Base-by-base conservation (phyloP, 176 grass and related monocot species). In the Phragmites australis region DNA sequence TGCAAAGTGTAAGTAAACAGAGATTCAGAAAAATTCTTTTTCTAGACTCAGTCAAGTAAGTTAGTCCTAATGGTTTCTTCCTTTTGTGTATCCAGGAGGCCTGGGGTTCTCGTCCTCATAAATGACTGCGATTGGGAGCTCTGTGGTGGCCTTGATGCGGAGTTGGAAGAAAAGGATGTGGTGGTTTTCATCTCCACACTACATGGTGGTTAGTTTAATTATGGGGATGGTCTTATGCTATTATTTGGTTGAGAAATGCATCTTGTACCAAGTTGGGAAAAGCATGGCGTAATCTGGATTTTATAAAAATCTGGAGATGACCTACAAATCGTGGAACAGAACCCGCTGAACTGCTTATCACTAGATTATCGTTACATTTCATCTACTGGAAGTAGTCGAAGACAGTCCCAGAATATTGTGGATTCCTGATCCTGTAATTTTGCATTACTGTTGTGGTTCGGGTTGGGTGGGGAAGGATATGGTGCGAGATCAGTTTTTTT, bases 51-150 rank as follows among this genome's bases (percentile, higher is more conserved):
- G 52, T 65, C 64, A 70, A 6, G 9, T 77, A 19, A 37, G n/a
- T 77, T 56, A 49, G 48, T 68, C 39, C 26, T 57, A 48, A 43
- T 32, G 25, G 10, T 16, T 67, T 70, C 18, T 81, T 64, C 16
- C 8, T 55, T 63, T 45, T 73, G 31, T 65, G 51, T 23, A 42
- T 68, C 63, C 82, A 98, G 95, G 84, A 98, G 95, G 54, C 92
- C 88, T 47, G 95, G 93, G 32, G 95, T 98, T 92, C 83, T 94
- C 47, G 90, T 90, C 18, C 88, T 97, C 40, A 82, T 97, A 86
- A 97, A 93, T 26, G 93, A 97, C 63, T 98, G 92, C 0, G 95
- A 98, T 43, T 94, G 95, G 94, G 89, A 97, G 70, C 82, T 93
- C 16, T 94, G 92, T 4, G 95, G 85, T 60, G 85, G 82, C 58